A percentile compares a stretch with the other conserved stretches of the same genome.
phyloP scores from a whole-genome alignment of 2,329 filamentous ascomycete species.

The Fusarium veterinarium region DNA sequence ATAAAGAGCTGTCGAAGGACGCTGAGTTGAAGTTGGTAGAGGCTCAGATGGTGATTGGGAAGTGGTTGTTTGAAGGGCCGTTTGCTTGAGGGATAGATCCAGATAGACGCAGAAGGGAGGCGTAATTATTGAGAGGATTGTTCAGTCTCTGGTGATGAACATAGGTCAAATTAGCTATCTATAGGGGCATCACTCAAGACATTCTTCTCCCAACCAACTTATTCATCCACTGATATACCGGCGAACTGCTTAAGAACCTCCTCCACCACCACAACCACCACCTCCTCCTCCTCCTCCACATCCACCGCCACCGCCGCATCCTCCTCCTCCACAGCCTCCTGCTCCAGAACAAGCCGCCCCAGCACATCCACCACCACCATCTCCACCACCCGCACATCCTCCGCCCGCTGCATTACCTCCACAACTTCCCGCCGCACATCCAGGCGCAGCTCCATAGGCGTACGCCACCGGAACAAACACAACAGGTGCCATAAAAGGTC shows the following conservation, averaged over 20 bases:
- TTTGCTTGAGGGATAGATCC: slow-evolving; percentile 44
- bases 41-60: slow-evolving; percentile 15
- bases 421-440: slow-evolving; percentile 61
- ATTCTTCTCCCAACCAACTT: background rate
- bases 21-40: slow-evolving; percentile 16
- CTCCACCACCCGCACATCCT: slow-evolving; percentile 44
- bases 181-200: no score
- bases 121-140: accelerated
- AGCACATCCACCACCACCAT: slow-evolving; percentile 15
- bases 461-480: slow-evolving; percentile 58
- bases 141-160: accelerated
- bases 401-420: slow-evolving; percentile 57
- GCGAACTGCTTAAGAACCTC: background rate
- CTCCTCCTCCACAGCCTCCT: background rate
- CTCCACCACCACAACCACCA: background rate
- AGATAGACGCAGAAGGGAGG: background rate
- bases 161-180: background rate
- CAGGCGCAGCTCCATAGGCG: slow-evolving; percentile 50
- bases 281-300: background rate
- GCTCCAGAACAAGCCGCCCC: background rate
- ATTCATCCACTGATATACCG: background rate
- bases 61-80: slow-evolving; percentile 25
- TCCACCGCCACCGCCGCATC: background rate
- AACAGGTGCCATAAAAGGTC: slow-evolving; percentile 57
- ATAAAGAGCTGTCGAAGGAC: background rate